Base-by-base conservation (phyloP, 2,329 filamentous ascomycete species). In the Didymosphaeria variabile region DNA sequence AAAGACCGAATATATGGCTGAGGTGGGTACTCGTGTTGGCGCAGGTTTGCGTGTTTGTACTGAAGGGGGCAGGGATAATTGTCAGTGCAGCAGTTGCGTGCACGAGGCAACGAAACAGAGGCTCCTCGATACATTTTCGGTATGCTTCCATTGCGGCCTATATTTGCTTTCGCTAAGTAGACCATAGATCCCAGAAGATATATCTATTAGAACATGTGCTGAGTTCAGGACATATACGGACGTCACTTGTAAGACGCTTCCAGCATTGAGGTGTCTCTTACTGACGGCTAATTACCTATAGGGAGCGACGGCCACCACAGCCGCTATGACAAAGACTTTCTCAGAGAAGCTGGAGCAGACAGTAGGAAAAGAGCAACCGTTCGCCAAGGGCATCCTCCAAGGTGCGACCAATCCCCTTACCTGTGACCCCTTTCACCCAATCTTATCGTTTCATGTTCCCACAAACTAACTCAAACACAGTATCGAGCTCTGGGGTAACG, bases 41-140 rank as follows among this genome's bases (percentile, higher is more conserved):
- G 3, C 31, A 23, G 13, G 36, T 17, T 5, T 47, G 23, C 8
- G 23, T 45, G 19, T 4, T 36, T 36, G 15, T 47, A 36, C 31
- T 55, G 19, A 55, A n/a, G 29, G 2, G 26, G 9, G 3, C 10
- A 89, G 90, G 64, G 91, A 93, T 69, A 90, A 92, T 70, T 94
- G 91, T 71, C 89, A 88, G 60, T 94, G 91, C 72, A 69, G 77
- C 1, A 75, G 80, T 61, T 93, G 91, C 72, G 83, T 91, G 26
- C 89, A 93, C 75, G 85, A 86, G 59, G 86, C 88, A 62, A 94
- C 91, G 5, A 87, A 84, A 75, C 91, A 94, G 76, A 82, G 90
- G 29, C 85, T 86, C 54, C 82, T 91, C 58, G 85, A 92, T 69
- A 91, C 88, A 0, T 92, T 92, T 68, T 82, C 84, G 59, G 87